phyloP scores from a whole-genome alignment of 73 alveolate species.

The Tetrahymena thermophila region DNA sequence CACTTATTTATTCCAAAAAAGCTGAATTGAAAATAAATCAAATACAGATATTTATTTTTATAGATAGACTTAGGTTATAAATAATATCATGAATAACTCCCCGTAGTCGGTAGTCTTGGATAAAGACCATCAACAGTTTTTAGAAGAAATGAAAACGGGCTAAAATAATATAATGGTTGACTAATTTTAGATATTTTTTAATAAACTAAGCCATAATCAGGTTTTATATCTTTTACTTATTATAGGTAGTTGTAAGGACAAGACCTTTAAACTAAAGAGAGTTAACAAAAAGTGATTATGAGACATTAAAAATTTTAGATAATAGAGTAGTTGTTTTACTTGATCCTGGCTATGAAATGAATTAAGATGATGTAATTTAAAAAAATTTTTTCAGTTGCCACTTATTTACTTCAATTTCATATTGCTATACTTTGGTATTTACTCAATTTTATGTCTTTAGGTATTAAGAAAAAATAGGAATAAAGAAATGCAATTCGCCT shows the following conservation, averaged over 20 bases:
- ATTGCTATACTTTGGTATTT: background rate
- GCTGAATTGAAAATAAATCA: background rate
- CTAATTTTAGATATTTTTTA: too few species aligned
- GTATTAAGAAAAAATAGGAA: constrained; percentile 81
- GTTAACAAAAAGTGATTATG: constrained; percentile 16
- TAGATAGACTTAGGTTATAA: background rate
- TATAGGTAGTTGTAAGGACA: constrained; percentile 35
- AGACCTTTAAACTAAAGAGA: constrained; percentile 39
- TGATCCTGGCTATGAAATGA: constrained; percentile 45
- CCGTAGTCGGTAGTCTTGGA: background rate
- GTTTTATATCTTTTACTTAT: background rate
- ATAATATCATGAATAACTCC: background rate
- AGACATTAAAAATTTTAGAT: constrained; percentile 41
- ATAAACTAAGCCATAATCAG: background rate
- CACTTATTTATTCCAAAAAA: background rate
- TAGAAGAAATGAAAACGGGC: constrained; percentile 36
- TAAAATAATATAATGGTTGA: constrained; percentile 14
- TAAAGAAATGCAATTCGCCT: constrained; percentile 91
- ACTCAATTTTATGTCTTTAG: constrained; percentile 9
- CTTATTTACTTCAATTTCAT: background rate
- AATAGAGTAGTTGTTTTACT: constrained; percentile 38
- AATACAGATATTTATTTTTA: background rate
- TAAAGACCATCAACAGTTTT: constrained; percentile 13
- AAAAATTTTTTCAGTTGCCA: background rate
- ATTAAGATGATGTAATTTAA: constrained; percentile 4